Evolutionary conservation across 163 green algal species (phyloP), one percentile per base, ranked within the genome.

Genomic region (Scenedesmus sp.): DNA sequence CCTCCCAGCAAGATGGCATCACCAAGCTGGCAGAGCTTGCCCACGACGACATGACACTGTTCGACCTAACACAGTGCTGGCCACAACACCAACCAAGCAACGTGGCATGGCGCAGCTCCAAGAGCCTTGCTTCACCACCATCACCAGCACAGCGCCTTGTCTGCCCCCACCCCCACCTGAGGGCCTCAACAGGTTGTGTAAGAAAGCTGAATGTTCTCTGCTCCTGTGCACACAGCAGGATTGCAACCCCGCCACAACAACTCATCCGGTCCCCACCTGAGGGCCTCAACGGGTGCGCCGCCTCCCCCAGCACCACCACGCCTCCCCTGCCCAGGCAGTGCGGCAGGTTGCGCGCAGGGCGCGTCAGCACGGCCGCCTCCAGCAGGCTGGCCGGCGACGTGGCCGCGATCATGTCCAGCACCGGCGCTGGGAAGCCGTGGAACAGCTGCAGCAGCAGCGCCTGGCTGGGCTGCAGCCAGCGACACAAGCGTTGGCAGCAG

Each of bases 261-360:
- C n/a, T n/a, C n/a, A n/a, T n/a, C n/a, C n/a, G n/a, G 12, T 46
- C 1, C 85, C 0, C 49, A 84, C 91, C 91, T 61, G 83, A 92
- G 35, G 80, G 72, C 88, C 93, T 46, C n/a, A 95, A 81, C 30
- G 93, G 93, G 82, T 94, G 90, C 35, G 93, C 93, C 42, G 93
- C 93, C 88, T 95, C 91, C 13, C 93, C 93, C 79, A 95, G 79
- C 61, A 95, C 89, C 24, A 90, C 86, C 87, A 95, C 87, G 20
- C 89, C 42, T 22, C 91, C 91, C 24, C 88, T 83, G 20, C 93
- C 93, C 91, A 95, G 81, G 56, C 72, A 90, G 22, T 91, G 46
- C 3, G 93, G 93, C 87, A 95, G 83, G 37, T 87, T 83, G 7
- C 40, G 72, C 15, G 91, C 89, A 33, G 79, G 53, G 6, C 91